Conservation (phyloP, 768 basidiomycete genomes). For the Tulasnella sp. region DNA sequence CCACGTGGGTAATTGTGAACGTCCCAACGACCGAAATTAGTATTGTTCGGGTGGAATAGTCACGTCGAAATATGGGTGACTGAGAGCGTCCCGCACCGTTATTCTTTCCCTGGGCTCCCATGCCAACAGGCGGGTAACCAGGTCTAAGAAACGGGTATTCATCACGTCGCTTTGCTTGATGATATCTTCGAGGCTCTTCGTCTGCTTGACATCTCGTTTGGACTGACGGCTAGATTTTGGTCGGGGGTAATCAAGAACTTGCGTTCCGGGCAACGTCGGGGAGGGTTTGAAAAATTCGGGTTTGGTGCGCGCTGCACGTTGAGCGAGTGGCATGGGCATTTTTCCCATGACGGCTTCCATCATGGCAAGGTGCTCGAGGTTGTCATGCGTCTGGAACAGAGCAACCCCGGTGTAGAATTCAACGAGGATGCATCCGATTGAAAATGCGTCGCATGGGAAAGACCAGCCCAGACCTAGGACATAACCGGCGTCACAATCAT, state of each 20-base stretch:
- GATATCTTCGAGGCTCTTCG: slow-evolving; percentile 70
- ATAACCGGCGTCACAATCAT: neutral
- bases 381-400: slow-evolving; percentile 98
- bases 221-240: slow-evolving; percentile 68
- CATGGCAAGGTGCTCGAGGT: slow-evolving; percentile 98
- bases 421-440: slow-evolving; percentile 94
- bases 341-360: slow-evolving; percentile 99
- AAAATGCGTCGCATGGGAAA: slow-evolving; percentile 96
- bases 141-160: slow-evolving; percentile 73
- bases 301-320: slow-evolving; percentile 62
- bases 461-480: slow-evolving; percentile 87
- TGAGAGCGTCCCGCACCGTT: slow-evolving; percentile 74
- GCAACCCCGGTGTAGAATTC: slow-evolving; percentile 97
- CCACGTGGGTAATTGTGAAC: too few species aligned
- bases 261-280: slow-evolving; percentile 30
- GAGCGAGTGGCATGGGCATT: slow-evolving; percentile 80
- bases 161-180: slow-evolving; percentile 62
- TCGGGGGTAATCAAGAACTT: slow-evolving; percentile 69
- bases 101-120: slow-evolving; percentile 86
- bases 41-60: slow-evolving; percentile 15
- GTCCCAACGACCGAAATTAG: too few species aligned
- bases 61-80: slow-evolving; percentile 66
- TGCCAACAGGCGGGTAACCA: slow-evolving; percentile 73
- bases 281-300: slow-evolving; percentile 83
- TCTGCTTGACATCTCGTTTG: slow-evolving; percentile 85